phyloP scores from a whole-genome alignment of 768 basidiomycete species.

The Austroboletus eburneus region DNA sequence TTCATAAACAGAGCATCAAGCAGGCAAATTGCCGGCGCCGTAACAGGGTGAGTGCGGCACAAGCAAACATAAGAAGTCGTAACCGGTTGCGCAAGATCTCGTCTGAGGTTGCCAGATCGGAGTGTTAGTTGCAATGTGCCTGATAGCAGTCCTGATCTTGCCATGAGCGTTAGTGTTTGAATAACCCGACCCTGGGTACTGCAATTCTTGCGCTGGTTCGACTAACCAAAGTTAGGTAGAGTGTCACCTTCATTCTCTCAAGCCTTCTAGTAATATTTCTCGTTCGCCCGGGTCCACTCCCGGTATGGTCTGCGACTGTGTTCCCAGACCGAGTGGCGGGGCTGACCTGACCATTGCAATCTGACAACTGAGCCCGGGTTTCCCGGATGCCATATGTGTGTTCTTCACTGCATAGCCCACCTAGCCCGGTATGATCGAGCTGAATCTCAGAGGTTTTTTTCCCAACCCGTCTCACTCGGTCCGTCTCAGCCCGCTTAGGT shows the following conservation, averaged over 20 bases:
- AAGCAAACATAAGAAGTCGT: slow-evolving; percentile 26
- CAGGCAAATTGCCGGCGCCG: slow-evolving; percentile 30
- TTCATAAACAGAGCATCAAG: slow-evolving; percentile 24
- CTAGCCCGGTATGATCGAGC: slow-evolving; percentile 29
- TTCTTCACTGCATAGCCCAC: slow-evolving; percentile 23
- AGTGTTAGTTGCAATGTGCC: slow-evolving; percentile 25
- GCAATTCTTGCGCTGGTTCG: slow-evolving; percentile 12
- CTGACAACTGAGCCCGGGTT: slow-evolving; percentile 19
- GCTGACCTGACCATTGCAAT: slow-evolving; percentile 13
- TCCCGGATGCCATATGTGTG: slow-evolving; percentile 4
- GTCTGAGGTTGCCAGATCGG: slow-evolving; percentile 25
- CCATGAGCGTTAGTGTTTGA: slow-evolving; percentile 15
- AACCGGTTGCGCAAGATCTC: slow-evolving; percentile 29
- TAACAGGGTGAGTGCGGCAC: slow-evolving; percentile 29
- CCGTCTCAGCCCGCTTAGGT: slow-evolving; percentile 10
- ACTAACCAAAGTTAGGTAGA: slow-evolving; percentile 33
- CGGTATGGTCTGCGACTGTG: slow-evolving; percentile 9
- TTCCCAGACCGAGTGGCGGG: slow-evolving; percentile 25
- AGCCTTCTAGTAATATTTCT: slow-evolving; percentile 11
- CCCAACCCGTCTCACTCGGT: slow-evolving; percentile 15
- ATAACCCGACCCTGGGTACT: slow-evolving; percentile 25
- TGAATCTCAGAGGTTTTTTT: slow-evolving; percentile 9
- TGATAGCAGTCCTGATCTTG: slow-evolving; percentile 31
- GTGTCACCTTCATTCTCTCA: slow-evolving; percentile 17
- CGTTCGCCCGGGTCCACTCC: slow-evolving; percentile 15